Percentiles rank a stretch among this genome's conserved stretches.
Evolutionary conservation across 2,329 filamentous ascomycete species (phyloP).

Genomic region (Zasmidium citrigriseum): DNA sequence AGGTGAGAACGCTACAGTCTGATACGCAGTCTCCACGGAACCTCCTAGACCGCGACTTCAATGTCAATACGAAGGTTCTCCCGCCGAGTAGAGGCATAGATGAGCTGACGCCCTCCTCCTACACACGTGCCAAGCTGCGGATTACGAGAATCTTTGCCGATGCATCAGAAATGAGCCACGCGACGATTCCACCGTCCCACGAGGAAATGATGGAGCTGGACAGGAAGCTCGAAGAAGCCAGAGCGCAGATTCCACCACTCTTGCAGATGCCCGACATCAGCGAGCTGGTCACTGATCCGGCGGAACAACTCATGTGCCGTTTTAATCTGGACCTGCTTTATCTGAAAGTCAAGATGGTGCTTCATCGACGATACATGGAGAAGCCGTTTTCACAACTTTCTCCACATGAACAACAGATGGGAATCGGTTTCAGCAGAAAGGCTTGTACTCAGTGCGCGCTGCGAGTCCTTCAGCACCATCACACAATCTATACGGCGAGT

Average conservation of each 20-base stretch:
- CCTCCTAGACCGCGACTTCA: slow-evolving; percentile 48
- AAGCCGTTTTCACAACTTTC: slow-evolving; percentile 29
- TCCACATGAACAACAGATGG: slow-evolving; percentile 34
- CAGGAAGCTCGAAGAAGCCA: slow-evolving; percentile 37
- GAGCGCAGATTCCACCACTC: slow-evolving; percentile 36
- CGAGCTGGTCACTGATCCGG: slow-evolving; percentile 50
- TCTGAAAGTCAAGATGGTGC: slow-evolving; percentile 52
- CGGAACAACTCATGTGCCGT: slow-evolving; percentile 54
- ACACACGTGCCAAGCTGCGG: slow-evolving; percentile 38
- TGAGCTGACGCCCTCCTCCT: slow-evolving; percentile 38
- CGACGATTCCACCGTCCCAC: slow-evolving; percentile 37
- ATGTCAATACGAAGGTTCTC: slow-evolving; percentile 35
- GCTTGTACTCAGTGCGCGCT: slow-evolving; percentile 52
- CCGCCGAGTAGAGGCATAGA: slow-evolving; percentile 37
- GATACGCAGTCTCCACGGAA: slow-evolving; percentile 49
- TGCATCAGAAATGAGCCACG: slow-evolving; percentile 42
- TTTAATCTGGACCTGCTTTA: slow-evolving; percentile 55
- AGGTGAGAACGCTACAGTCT: slow-evolving; percentile 34
- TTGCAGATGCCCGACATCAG: slow-evolving; percentile 41
- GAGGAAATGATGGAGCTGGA: slow-evolving; percentile 43
- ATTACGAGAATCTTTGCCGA: slow-evolving; percentile 40
- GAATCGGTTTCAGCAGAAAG: slow-evolving; percentile 36
- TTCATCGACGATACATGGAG: slow-evolving; percentile 57
- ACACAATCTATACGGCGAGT: slow-evolving; percentile 52
- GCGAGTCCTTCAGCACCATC: slow-evolving; percentile 51